Evolutionary conservation across 1,284 basidiomycete genomes (phyloP).

Genomic region (Schizopora paradoxa): DNA sequence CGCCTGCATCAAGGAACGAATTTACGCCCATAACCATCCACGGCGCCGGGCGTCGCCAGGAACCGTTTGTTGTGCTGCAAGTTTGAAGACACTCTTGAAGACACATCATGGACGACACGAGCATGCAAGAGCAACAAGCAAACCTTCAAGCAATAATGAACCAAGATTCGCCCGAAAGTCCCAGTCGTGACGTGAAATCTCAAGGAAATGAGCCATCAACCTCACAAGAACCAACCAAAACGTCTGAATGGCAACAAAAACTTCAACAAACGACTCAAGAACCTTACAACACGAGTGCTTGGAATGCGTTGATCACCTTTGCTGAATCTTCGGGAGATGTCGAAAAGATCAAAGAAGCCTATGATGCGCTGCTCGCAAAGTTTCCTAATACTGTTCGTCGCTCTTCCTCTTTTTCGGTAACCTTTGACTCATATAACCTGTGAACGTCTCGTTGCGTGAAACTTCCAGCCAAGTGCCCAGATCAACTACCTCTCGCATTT

Average conservation of each 20-base stretch:
- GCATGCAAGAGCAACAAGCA: no score
- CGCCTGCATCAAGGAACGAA: no score
- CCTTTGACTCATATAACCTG: slow-evolving; percentile 2
- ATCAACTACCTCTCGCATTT: slow-evolving; percentile 82
- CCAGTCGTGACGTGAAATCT: no score
- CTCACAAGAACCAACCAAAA: no score
- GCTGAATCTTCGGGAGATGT: slow-evolving; percentile 65
- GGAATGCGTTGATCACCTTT: slow-evolving; percentile 61
- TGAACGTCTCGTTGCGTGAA: slow-evolving; percentile 18
- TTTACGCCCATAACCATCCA: no score
- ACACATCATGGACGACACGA: no score
- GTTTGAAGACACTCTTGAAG: no score
- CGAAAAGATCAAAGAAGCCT: slow-evolving; percentile 62
- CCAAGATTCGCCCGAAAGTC: no score
- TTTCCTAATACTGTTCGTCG: slow-evolving; percentile 74
- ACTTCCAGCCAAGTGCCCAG: slow-evolving; percentile 60
- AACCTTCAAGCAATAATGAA: no score
- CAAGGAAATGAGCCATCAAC: no score
- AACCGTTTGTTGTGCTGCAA: no score
- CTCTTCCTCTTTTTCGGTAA: slow-evolving; percentile 19
- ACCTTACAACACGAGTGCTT: slow-evolving; percentile 59
- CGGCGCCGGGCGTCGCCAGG: no score
- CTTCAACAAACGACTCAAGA: slow-evolving; percentile 44
- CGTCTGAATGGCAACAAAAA: slow-evolving; percentile 45
- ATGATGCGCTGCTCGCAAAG: slow-evolving; percentile 67